Conservation (phyloP, 768 basidiomycete species). For the Ephemerocybe angulata region DNA sequence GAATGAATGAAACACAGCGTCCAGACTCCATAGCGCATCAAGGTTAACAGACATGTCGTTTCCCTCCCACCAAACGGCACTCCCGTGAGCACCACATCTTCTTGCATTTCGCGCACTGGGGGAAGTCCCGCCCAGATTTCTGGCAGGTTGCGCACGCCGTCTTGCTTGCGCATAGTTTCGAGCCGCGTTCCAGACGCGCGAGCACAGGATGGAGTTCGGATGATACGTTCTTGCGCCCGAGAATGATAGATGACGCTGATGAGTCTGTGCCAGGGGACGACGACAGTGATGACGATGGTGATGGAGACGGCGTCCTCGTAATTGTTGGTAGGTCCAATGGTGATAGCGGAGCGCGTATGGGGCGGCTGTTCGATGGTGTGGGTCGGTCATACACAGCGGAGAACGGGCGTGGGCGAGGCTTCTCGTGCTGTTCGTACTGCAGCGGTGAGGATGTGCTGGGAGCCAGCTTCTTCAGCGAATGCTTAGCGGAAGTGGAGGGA, state of each 20-base stretch:
- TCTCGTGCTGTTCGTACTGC: too few relatives aligned
- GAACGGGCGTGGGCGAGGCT: background rate
- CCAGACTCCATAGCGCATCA: too few relatives aligned
- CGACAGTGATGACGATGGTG: constrained; percentile 17
- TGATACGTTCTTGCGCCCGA: constrained; percentile 1
- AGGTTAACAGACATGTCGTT: constrained; percentile 47
- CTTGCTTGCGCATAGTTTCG: constrained; percentile 42
- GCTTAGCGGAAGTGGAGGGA: background rate
- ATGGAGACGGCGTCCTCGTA: constrained; percentile 10
- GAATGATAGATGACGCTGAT: constrained; percentile 15
- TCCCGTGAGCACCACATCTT: constrained; percentile 63
- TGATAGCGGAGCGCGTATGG: too few relatives aligned
- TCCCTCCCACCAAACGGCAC: constrained; percentile 52
- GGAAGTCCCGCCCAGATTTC: constrained; percentile 52
- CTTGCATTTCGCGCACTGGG: constrained; percentile 57
- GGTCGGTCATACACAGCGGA: background rate
- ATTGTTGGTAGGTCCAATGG: background rate
- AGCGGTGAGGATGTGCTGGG: background rate
- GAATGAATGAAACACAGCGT: too few relatives aligned
- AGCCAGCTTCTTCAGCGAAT: background rate
- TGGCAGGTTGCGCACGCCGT: constrained; percentile 49
- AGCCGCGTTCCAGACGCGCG: constrained; percentile 47
- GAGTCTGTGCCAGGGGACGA: constrained; percentile 4
- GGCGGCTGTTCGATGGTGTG: too few relatives aligned
- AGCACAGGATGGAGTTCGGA: constrained; percentile 44